Percentiles rank a stretch among this genome's conserved stretches.
Conservation (phyloP, 805 yeast species). For the Naumovozyma dairenensis region DNA sequence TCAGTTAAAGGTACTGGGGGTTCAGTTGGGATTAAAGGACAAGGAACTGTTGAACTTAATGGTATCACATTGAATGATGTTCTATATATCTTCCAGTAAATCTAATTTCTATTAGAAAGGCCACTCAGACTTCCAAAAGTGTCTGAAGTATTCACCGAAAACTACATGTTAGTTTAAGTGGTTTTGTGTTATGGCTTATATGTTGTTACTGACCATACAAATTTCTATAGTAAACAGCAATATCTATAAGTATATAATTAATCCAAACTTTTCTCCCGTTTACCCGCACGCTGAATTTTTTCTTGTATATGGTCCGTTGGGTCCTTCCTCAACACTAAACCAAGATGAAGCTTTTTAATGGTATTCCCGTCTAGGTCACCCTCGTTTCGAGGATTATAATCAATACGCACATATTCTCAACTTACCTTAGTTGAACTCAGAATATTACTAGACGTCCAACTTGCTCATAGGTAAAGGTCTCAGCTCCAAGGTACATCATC, state of each 20-base stretch:
- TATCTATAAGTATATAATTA: too few species aligned
- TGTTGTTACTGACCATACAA: too few species aligned
- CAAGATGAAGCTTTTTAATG: too few species aligned
- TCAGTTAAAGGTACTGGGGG: constrained; percentile 4
- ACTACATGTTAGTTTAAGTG: too few species aligned
- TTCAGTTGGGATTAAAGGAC: constrained; percentile 1
- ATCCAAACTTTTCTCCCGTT: too few species aligned
- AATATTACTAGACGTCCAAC: not conserved
- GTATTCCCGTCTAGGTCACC: constrained; percentile 1
- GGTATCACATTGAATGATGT: constrained; percentile 1
- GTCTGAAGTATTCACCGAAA: not conserved
- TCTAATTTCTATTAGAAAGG: constrained; percentile 2
- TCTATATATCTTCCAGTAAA: constrained; percentile 1
- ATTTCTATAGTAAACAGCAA: too few species aligned
- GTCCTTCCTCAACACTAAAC: too few species aligned
- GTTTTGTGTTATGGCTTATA: too few species aligned
- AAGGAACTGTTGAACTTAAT: constrained; percentile 1
- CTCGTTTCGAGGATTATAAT: not conserved
- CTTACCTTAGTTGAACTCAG: not conserved
- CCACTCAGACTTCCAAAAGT: not conserved
- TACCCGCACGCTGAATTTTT: too few species aligned
- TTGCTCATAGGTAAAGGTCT: too few species aligned
- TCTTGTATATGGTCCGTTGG: too few species aligned
- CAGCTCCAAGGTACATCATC: not conserved
- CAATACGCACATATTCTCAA: not conserved